Evolutionary conservation across 495 filamentous ascomycete genomes (phyloP).

Genomic region (Cercophora samala): DNA sequence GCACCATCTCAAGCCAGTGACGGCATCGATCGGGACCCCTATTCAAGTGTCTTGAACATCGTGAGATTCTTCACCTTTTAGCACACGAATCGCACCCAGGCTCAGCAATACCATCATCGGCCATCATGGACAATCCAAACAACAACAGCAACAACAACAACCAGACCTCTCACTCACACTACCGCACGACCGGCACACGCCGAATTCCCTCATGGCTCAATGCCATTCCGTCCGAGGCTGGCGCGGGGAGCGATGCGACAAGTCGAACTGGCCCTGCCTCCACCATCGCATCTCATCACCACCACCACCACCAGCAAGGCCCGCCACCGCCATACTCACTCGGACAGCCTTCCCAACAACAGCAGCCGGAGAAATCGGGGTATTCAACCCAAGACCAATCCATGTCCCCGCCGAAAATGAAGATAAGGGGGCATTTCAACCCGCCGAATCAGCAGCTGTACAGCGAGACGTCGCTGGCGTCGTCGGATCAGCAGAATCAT

Average conservation of each 20-base stretch:
- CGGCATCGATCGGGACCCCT: neutral
- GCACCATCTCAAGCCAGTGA: neutral
- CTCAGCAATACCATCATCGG: neutral
- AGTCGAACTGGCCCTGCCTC: neutral
- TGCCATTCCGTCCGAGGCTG: conserved; percentile 14
- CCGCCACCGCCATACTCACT: neutral
- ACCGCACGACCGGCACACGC: neutral
- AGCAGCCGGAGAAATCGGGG: neutral
- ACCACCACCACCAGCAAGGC: neutral
- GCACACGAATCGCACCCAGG: too few relatives aligned
- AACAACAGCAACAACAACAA: neutral
- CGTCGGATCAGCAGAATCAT: neutral
- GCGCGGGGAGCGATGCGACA: conserved; percentile 10
- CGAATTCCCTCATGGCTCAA: conserved; percentile 15
- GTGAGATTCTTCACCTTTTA: neutral
- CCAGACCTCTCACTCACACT: neutral
- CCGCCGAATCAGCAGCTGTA: conserved; percentile 4
- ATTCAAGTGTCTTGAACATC: neutral
- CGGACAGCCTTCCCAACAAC: neutral
- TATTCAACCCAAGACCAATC: neutral
- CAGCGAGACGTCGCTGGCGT: neutral
- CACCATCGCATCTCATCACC: neutral
- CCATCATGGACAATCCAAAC: neutral
- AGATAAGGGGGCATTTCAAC: neutral
- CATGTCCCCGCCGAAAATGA: neutral